Evolutionary conservation across 208 protist species (phyloP).

Genomic region (Leishmania tropica): DNA sequence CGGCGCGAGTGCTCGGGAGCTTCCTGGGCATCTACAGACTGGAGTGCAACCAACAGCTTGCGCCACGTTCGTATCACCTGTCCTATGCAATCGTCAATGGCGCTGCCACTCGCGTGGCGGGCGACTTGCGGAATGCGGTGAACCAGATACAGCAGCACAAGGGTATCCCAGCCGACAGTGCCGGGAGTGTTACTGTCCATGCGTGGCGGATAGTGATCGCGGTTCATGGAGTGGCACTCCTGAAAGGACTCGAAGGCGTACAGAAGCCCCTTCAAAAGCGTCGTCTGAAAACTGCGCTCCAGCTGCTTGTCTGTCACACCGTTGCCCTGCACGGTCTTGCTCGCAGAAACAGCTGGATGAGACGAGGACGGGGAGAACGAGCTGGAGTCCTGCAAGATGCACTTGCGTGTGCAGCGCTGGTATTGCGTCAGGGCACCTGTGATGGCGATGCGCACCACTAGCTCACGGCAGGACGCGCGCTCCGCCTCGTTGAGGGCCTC

Average conservation of each 20-base stretch:
- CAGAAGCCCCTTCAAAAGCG: slow-evolving; percentile 66
- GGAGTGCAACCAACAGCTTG: slow-evolving; percentile 75
- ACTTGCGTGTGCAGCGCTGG: slow-evolving; percentile 28
- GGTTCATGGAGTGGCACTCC: slow-evolving; percentile 68
- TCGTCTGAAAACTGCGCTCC: slow-evolving; percentile 51
- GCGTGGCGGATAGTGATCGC: slow-evolving; percentile 67
- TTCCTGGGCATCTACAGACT: slow-evolving; percentile 62
- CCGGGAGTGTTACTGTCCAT: slow-evolving; percentile 51
- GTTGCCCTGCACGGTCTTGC: neutral
- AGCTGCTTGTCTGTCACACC: slow-evolving; percentile 15
- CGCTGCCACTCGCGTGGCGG: slow-evolving; percentile 52
- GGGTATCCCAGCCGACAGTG: slow-evolving; percentile 88
- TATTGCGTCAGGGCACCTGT: slow-evolving; percentile 60
- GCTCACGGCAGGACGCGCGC: slow-evolving; percentile 46
- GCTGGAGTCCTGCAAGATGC: slow-evolving; percentile 10
- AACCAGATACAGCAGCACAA: slow-evolving; percentile 80
- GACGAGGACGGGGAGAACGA: slow-evolving; percentile 5
- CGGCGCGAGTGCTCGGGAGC: slow-evolving; percentile 77
- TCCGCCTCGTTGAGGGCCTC: slow-evolving; percentile 35
- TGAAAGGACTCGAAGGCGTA: slow-evolving; percentile 83
- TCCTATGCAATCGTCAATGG: slow-evolving; percentile 69
- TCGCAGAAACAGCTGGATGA: neutral
- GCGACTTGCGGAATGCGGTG: slow-evolving; percentile 76
- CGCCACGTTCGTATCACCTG: slow-evolving; percentile 81
- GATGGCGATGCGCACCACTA: slow-evolving; percentile 55